Evolutionary conservation across 805 yeast genomes (phyloP).

Genomic region (Komagataella kurtzmanii): DNA sequence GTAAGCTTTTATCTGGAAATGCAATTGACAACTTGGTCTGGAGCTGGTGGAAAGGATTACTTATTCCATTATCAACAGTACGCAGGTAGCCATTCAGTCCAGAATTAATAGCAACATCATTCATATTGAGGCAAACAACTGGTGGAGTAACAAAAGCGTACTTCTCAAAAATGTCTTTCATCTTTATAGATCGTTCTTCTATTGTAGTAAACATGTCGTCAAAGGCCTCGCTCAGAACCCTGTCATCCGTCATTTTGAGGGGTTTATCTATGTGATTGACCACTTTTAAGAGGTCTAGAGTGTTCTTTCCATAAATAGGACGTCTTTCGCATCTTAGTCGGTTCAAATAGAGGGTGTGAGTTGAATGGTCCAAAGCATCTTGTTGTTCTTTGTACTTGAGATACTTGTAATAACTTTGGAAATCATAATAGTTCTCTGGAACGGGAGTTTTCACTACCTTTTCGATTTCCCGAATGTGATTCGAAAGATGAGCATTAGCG

Average conservation of each 20-base stretch:
- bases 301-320: conserved; percentile 59
- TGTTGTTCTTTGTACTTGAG: conserved; percentile 37
- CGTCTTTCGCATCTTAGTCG: conserved; percentile 43
- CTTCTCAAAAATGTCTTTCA: conserved; percentile 47
- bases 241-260: conserved; percentile 7
- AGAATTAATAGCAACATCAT: conserved; percentile 33
- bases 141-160: conserved; percentile 84
- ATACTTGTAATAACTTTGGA: conserved; percentile 46
- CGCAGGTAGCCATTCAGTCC: conserved; percentile 15
- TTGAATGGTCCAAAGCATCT: conserved; percentile 35
- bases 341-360: conserved; percentile 52
- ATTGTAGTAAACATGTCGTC: conserved; percentile 28
- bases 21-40: conserved; percentile 86
- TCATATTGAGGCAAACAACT: conserved; percentile 65
- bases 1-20: conserved; percentile 85
- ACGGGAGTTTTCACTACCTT: conserved; percentile 17
- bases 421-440: conserved; percentile 21
- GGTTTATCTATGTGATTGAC: conserved; percentile 13
- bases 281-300: conserved; percentile 26
- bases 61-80: conserved; percentile 14
- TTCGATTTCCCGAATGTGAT: conserved; percentile 29
- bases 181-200: conserved; percentile 20
- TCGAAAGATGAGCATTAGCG: conserved; percentile 30
- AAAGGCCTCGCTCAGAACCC: conserved; percentile 3
- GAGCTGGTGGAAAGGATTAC: conserved; percentile 58